Evolutionary conservation across 1,139 yeast genomes (phyloP).

Genomic region (Suhomyces bribrorum): DNA sequence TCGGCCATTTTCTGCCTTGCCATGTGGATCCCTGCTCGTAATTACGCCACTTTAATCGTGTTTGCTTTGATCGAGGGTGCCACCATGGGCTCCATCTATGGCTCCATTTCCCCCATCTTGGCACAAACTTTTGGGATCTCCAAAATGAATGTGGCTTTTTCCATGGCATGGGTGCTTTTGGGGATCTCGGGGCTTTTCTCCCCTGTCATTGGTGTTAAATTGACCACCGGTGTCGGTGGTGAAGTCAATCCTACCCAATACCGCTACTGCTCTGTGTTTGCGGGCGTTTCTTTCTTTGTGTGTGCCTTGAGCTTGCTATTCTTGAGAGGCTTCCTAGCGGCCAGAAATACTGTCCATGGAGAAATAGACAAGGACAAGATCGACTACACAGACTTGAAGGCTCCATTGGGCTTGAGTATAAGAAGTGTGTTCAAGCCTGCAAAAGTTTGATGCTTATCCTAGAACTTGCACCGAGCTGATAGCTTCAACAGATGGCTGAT

Average conservation of each 20-base stretch:
- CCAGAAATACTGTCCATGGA: slow-evolving; percentile 34
- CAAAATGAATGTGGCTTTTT: slow-evolving; percentile 50
- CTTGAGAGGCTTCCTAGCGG: slow-evolving; percentile 51
- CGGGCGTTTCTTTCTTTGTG: slow-evolving; percentile 51
- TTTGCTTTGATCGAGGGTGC: slow-evolving; percentile 51
- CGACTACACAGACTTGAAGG: slow-evolving; percentile 21
- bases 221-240: slow-evolving; percentile 37
- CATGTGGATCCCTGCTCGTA: slow-evolving; percentile 64
- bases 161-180: slow-evolving; percentile 48
- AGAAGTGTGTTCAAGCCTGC: slow-evolving; percentile 16
- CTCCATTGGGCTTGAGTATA: slow-evolving; percentile 19
- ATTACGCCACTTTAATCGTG: slow-evolving; percentile 50
- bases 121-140: slow-evolving; percentile 40
- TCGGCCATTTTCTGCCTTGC: slow-evolving; percentile 46
- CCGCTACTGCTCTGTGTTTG: slow-evolving; percentile 51
- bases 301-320: slow-evolving; percentile 40
- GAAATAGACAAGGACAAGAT: slow-evolving; percentile 21
- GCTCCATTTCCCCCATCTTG: slow-evolving; percentile 31
- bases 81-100: slow-evolving; percentile 49
- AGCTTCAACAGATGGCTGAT: no score
- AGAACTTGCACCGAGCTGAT: no score
- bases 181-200: slow-evolving; percentile 51
- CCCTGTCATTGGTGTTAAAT: slow-evolving; percentile 54
- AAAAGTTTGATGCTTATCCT: not conserved
- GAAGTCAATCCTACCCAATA: slow-evolving; percentile 45